Evolutionary conservation across 164 flowering plant genomes (phyloP).

Genomic region (Hamamelis virginiana): DNA sequence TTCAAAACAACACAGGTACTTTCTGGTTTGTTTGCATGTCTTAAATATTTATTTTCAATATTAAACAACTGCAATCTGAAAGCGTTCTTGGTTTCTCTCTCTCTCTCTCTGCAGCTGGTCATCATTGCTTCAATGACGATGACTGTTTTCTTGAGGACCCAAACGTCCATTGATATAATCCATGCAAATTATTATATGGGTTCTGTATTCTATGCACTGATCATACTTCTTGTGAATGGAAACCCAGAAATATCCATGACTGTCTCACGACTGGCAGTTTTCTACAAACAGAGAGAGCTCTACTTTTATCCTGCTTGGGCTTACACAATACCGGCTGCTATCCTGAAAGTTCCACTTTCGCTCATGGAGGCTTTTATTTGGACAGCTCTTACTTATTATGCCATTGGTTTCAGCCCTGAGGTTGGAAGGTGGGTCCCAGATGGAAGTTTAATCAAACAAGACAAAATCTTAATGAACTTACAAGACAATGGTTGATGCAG

Average conservation of each 20-base stretch:
- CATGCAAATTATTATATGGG: slow-evolving; percentile 42
- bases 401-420: slow-evolving; percentile 56
- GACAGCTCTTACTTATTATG: slow-evolving; percentile 55
- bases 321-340: slow-evolving; percentile 48
- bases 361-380: slow-evolving; percentile 44
- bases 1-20: slow-evolving; percentile 48
- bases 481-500: too few relatives aligned
- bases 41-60: too few relatives aligned
- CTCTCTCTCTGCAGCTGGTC: slow-evolving; percentile 45
- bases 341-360: slow-evolving; percentile 50
- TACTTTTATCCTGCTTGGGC: slow-evolving; percentile 61
- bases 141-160: slow-evolving; percentile 52
- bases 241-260: slow-evolving; percentile 49
- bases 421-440: slow-evolving; percentile 45
- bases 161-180: slow-evolving; percentile 28
- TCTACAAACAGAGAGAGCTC: slow-evolving; percentile 50
- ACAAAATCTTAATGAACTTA: too few relatives aligned
- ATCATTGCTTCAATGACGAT: slow-evolving; percentile 43
- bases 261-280: slow-evolving; percentile 43
- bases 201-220: slow-evolving; percentile 37
- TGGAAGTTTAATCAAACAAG: too few relatives aligned
- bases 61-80: too few relatives aligned
- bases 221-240: slow-evolving; percentile 49
- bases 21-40: too few relatives aligned
- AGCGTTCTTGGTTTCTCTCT: too few relatives aligned